Evolutionary conservation across 768 basidiomycete species (phyloP), one percentile per base, ranked within the genome.

Genomic region (Boletus vermiculosoides): DNA sequence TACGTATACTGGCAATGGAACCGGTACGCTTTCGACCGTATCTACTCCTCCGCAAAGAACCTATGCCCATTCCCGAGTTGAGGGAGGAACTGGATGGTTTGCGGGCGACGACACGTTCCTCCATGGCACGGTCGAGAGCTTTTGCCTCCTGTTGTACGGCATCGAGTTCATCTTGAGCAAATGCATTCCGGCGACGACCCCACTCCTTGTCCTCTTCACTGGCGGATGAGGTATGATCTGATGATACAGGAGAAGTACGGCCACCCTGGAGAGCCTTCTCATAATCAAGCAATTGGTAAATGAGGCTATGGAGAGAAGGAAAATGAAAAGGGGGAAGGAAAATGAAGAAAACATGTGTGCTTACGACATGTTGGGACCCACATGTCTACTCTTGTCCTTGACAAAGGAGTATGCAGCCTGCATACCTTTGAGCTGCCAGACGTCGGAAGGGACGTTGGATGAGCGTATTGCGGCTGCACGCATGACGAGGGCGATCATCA

Each of bases 311-410:
- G 51, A 56, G 63, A 47, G 63, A 52, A 60, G 56, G 58, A 46
- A 63, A 56, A 63, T 64, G 59, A 58, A 56, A 68, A 56, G 57
- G 44, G 61, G 58, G 65, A 50, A 62, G 22, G 61, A 46, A 56
- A 59, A 64, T 69, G 62, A 66, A 56, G 56, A 40, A 45, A 51
- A 60, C 55, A 65, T 63, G 57, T 45, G 52, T 37, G 86, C 92
- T 74, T 77, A 93, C 90, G 91, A 93, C 86, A 96, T 95, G 73
- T 96, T 96, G 52, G 94, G 94, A 20, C 94, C 90, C 56, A 92
- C 83, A 77, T 87, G 88, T 72, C 83, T 85, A 71, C 89, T 92
- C 77, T 91, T 94, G 67, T 87, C 82, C 73, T 95, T 94, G 42
- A 95, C 93, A 74, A 84, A 96, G 46, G 86, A 75, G 72, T 96